A percentile compares a stretch with the other conserved stretches of the same genome.
phyloP scores from a whole-genome alignment of 1,284 basidiomycete genomes.

The Xanthoconium separans region DNA sequence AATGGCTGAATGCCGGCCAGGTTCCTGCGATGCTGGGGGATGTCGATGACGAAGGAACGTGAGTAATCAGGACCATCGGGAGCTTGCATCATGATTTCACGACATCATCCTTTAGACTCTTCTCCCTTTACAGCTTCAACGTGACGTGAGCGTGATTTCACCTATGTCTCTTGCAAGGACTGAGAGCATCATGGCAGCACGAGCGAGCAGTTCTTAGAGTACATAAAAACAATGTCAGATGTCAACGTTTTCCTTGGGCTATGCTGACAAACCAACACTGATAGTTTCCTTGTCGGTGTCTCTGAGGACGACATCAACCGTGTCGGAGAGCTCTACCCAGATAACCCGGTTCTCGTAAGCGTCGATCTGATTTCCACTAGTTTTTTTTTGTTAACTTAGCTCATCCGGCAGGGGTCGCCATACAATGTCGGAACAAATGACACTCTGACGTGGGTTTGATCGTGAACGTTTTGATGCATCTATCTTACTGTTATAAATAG shows the following conservation, averaged over 20 bases:
- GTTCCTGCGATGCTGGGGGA: constrained; percentile 28
- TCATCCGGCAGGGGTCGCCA: not conserved
- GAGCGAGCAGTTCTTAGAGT: constrained; percentile 15
- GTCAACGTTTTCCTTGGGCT: not conserved
- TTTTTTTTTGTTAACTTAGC: not conserved
- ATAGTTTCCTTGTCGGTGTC: constrained; percentile 8
- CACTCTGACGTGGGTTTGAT: not conserved
- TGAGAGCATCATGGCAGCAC: constrained; percentile 1
- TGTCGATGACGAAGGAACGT: constrained; percentile 35
- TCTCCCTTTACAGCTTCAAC: constrained; percentile 15
- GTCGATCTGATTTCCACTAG: no score
- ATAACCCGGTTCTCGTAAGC: constrained; percentile 14
- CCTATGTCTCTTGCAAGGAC: not conserved
- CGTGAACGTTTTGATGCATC: not conserved
- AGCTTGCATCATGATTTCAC: not conserved
- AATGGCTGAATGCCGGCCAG: constrained; percentile 13
- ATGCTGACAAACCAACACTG: not conserved
- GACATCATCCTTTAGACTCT: constrained; percentile 7
- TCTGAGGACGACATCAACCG: not conserved
- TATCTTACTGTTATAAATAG: not conserved
- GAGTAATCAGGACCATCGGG: constrained; percentile 4
- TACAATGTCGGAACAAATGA: not conserved
- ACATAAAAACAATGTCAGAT: constrained; percentile 4
- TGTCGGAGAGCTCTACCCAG: constrained; percentile 14
- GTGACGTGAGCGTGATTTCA: constrained; percentile 8